These are phyloP conservation scores for Podaxis sp. DNA, from an alignment of 768 basidiomycete genomes.

Conservation along the genomic window DNA sequence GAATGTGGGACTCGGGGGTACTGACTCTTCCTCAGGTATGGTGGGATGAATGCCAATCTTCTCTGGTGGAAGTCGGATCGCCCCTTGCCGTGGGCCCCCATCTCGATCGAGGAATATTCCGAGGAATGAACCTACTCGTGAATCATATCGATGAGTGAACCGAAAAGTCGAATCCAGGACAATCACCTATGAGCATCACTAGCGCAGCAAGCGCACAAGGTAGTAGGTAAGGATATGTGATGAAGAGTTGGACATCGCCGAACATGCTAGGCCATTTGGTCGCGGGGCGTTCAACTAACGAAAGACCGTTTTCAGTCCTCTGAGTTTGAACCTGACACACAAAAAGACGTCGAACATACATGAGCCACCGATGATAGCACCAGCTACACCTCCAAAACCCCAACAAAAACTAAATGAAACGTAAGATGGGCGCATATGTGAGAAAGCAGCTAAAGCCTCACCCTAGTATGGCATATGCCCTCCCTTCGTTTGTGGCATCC, in stretches of 20 bases:
- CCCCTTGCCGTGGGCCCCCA: slow-evolving; percentile 84
- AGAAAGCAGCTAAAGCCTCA: slow-evolving; percentile 26
- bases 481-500: slow-evolving; percentile 88
- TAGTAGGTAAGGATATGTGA: slow-evolving; percentile 85
- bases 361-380: slow-evolving; percentile 81
- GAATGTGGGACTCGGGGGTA: slow-evolving; percentile 43
- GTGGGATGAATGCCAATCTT: slow-evolving; percentile 52
- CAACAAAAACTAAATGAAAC: slow-evolving; percentile 70
- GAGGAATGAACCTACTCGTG: slow-evolving; percentile 69
- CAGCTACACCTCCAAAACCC: slow-evolving; percentile 94
- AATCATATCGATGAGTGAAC: not conserved
- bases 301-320: slow-evolving; percentile 16
- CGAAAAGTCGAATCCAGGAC: not conserved
- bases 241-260: slow-evolving; percentile 61
- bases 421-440: slow-evolving; percentile 5
- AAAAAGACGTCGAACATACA: slow-evolving; percentile 47
- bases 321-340: not conserved
- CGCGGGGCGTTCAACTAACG: slow-evolving; percentile 76
- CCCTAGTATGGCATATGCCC: slow-evolving; percentile 94
- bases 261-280: slow-evolving; percentile 84
- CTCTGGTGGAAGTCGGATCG: slow-evolving; percentile 80
- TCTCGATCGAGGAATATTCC: slow-evolving; percentile 88
- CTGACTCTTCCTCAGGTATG: slow-evolving; percentile 68
- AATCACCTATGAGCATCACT: slow-evolving; percentile 69
- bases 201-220: slow-evolving; percentile 78